These are phyloP conservation scores for Pestalotiopsis sp. DNA, from an alignment of 2,329 filamentous ascomycete genomes.

Conservation along the genomic window DNA sequence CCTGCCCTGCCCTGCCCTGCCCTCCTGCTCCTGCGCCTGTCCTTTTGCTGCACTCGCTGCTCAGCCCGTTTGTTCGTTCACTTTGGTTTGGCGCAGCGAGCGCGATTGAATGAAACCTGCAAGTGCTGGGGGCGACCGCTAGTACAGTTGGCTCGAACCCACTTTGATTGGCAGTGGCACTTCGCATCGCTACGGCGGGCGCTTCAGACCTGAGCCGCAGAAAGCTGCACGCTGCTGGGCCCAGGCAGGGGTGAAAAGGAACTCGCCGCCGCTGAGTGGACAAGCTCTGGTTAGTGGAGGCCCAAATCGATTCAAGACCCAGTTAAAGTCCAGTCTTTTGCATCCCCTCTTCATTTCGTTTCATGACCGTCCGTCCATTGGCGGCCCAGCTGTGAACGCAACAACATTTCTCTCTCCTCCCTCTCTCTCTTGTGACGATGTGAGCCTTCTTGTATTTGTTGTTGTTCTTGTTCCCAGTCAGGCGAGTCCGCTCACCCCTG, in stretches of 20 bases:
- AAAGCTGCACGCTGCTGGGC: neutral
- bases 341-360: slow-evolving; percentile 9
- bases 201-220: neutral
- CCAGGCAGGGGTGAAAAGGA: neutral
- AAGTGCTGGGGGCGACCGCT: neutral
- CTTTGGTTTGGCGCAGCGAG: neutral
- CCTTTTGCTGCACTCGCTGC: neutral
- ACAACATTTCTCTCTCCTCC: neutral
- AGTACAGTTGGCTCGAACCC: neutral
- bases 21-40: neutral
- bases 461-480: neutral
- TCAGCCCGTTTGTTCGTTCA: neutral
- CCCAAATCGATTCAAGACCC: slow-evolving; percentile 5
- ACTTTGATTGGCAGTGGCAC: slow-evolving; percentile 7
- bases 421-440: neutral
- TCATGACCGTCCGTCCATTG: neutral
- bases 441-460: neutral
- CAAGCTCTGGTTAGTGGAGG: neutral
- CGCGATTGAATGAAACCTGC: slow-evolving; percentile 3
- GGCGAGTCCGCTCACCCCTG: neutral
- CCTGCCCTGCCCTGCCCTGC: neutral
- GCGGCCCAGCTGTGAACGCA: neutral
- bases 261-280: neutral
- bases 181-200: slow-evolving; percentile 3
- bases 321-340: slow-evolving; percentile 3